These are phyloP conservation scores for Apophysomyces ossiformis DNA, from an alignment of 371 early-diverging fungal species.

Conservation along the genomic window DNA sequence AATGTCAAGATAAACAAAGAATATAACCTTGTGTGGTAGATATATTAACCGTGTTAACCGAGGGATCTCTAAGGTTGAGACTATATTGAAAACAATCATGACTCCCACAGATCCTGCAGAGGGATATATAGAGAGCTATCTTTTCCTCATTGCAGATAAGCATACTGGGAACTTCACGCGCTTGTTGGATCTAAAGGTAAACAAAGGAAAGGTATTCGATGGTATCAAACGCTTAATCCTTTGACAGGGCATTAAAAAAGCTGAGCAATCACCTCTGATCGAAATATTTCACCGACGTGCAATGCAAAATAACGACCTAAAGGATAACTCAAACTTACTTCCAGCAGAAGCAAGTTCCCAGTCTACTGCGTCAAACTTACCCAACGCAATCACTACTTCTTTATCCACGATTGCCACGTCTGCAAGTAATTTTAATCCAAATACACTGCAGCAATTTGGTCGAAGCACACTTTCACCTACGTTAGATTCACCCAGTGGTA, in stretches of 20 bases:
- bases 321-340: constrained; percentile 43
- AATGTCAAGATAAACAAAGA: background rate
- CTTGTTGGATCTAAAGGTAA: constrained; percentile 85
- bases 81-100: constrained; percentile 89
- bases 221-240: background rate
- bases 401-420: constrained; percentile 49
- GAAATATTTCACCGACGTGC: constrained; percentile 59
- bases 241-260: constrained; percentile 54
- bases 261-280: constrained; percentile 58
- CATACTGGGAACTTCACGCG: constrained; percentile 70
- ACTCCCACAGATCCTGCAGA: constrained; percentile 84
- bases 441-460: constrained; percentile 24
- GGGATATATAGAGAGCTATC: constrained; percentile 84
- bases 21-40: constrained; percentile 29
- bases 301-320: constrained; percentile 27
- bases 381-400: constrained; percentile 45
- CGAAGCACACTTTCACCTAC: constrained; percentile 18
- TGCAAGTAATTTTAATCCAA: constrained; percentile 45
- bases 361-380: constrained; percentile 20
- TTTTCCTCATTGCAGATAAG: constrained; percentile 80
- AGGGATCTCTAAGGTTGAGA: constrained; percentile 81
- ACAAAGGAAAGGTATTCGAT: background rate
- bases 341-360: constrained; percentile 19
- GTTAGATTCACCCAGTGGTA: constrained; percentile 12
- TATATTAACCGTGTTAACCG: constrained; percentile 82